Conservation (phyloP, 2,329 filamentous ascomycete species). For the Beauveria brongniartii region DNA sequence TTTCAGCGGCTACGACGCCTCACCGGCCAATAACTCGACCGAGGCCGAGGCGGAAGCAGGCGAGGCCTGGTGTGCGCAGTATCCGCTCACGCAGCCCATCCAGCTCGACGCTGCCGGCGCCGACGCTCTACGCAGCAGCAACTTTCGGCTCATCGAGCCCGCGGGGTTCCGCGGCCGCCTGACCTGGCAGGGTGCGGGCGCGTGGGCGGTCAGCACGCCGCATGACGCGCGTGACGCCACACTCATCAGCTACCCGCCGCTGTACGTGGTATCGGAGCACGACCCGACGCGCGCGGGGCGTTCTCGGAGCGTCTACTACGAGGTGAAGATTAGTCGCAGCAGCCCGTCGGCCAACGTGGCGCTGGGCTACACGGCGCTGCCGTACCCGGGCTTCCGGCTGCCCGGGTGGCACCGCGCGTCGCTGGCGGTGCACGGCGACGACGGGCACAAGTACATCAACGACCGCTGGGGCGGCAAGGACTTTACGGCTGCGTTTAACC, state of each 20-base stretch:
- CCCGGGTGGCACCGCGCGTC: slow-evolving; percentile 75
- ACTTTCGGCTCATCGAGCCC: slow-evolving; percentile 48
- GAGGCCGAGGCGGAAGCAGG: slow-evolving; percentile 56
- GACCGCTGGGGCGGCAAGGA: slow-evolving; percentile 64
- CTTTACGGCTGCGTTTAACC: slow-evolving; percentile 56
- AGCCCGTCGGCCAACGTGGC: slow-evolving; percentile 46
- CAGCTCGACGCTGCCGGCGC: slow-evolving; percentile 37
- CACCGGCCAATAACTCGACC: slow-evolving; percentile 61
- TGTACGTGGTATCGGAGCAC: slow-evolving; percentile 56
- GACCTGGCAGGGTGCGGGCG: slow-evolving; percentile 36
- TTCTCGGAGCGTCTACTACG: slow-evolving; percentile 59
- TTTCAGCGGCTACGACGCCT: slow-evolving; percentile 53
- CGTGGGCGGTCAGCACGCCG: slow-evolving; percentile 40
- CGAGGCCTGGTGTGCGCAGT: slow-evolving; percentile 54
- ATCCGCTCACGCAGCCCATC: slow-evolving; percentile 50
- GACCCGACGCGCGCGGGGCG: slow-evolving; percentile 39
- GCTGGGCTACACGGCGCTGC: slow-evolving; percentile 63
- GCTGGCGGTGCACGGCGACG: slow-evolving; percentile 70
- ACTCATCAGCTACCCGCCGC: slow-evolving; percentile 58
- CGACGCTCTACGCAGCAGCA: slow-evolving; percentile 39
- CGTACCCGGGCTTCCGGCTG: slow-evolving; percentile 69
- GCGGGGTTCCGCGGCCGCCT: slow-evolving; percentile 39
- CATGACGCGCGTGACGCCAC: slow-evolving; percentile 49
- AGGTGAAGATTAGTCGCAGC: slow-evolving; percentile 49
- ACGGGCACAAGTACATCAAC: slow-evolving; percentile 69